Evolutionary conservation across 805 yeast species (phyloP).

Genomic region (Wickerhamiella cacticola): DNA sequence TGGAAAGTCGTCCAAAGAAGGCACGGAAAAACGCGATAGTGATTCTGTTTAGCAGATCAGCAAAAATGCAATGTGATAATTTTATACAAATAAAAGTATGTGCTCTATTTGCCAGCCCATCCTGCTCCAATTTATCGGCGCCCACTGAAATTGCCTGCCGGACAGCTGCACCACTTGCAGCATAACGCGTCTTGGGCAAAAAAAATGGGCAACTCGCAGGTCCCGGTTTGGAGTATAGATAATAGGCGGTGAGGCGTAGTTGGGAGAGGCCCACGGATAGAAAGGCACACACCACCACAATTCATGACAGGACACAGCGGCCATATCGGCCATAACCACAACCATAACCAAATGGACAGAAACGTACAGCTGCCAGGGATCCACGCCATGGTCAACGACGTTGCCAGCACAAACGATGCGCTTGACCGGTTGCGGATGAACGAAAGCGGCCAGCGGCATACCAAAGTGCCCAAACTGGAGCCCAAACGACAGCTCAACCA

Average conservation of each 20-base stretch:
- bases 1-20: not conserved
- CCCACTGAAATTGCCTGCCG: not conserved
- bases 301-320: slow-evolving; percentile 1
- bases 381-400: slow-evolving; percentile 20
- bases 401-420: slow-evolving; percentile 17
- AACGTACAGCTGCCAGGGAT: slow-evolving; percentile 20
- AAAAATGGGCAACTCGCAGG: slow-evolving; percentile 12
- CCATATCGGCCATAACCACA: too few species aligned
- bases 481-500: not conserved
- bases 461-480: not conserved
- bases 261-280: too few species aligned
- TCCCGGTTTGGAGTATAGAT: not conserved
- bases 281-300: too few species aligned
- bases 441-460: not conserved
- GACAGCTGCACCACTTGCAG: not conserved
- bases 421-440: slow-evolving; percentile 13
- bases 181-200: slow-evolving; percentile 1
- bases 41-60: too few species aligned
- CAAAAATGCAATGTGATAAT: too few species aligned
- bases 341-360: too few species aligned
- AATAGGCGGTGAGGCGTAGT: not conserved
- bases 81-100: too few species aligned
- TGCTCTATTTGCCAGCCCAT: too few species aligned
- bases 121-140: too few species aligned
- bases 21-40: too few species aligned